A percentile compares a stretch with the other conserved stretches of the same genome.
Conservation (phyloP, 805 yeast genomes). For the Scheffersomyces ergatensis region DNA sequence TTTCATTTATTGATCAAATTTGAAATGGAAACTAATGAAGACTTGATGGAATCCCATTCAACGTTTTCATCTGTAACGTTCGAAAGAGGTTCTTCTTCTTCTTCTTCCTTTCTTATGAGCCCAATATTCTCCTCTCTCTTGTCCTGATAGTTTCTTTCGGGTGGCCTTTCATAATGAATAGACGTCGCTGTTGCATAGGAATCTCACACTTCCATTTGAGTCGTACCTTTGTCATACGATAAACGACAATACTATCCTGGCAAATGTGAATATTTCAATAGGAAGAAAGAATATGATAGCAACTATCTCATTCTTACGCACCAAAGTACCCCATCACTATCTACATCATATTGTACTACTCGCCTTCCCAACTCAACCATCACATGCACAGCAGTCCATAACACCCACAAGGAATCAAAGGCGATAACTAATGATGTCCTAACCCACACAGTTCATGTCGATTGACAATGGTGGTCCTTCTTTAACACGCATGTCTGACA, state of each 20-base stretch:
- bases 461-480: slow-evolving; percentile 94
- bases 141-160: slow-evolving; percentile 66
- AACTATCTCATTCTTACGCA: slow-evolving; percentile 50
- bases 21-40: no score
- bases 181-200: slow-evolving; percentile 72
- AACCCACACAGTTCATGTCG: slow-evolving; percentile 91
- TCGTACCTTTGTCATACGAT: slow-evolving; percentile 70
- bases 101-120: slow-evolving; percentile 12
- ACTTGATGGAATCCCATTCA: no score
- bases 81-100: neutral
- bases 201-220: slow-evolving; percentile 94
- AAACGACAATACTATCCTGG: slow-evolving; percentile 58
- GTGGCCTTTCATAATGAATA: slow-evolving; percentile 73
- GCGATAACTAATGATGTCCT: slow-evolving; percentile 74
- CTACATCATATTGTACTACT: slow-evolving; percentile 42
- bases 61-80: no score
- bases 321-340: slow-evolving; percentile 52
- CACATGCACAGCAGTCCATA: slow-evolving; percentile 48
- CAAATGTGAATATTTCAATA: slow-evolving; percentile 54
- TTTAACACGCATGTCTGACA: slow-evolving; percentile 74
- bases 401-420: slow-evolving; percentile 73
- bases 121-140: slow-evolving; percentile 16
- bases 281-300: slow-evolving; percentile 56
- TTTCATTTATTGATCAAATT: no score
- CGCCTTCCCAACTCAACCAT: slow-evolving; percentile 40